Conservation (phyloP, 2,329 filamentous ascomycete genomes). For the Magnaporthiopsis rhizophila region DNA sequence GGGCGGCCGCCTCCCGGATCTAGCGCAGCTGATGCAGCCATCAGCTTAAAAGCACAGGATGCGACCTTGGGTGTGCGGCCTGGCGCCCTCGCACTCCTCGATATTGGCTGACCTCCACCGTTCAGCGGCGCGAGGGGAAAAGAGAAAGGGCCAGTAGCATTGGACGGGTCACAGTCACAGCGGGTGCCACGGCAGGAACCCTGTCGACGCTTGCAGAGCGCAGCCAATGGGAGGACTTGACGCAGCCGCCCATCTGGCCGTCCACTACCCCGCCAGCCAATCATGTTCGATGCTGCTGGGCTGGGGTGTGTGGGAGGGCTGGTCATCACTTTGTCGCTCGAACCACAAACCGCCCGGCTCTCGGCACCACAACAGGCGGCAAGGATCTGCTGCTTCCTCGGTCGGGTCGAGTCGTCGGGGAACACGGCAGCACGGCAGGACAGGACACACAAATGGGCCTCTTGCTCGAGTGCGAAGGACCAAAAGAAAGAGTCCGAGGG, state of each 20-base stretch:
- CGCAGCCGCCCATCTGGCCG: not conserved
- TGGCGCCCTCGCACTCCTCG: conserved; percentile 8
- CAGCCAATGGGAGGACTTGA: conserved; percentile 9
- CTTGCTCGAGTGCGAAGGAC: too few relatives aligned
- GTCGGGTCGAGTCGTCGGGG: not conserved
- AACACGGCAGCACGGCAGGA: too few relatives aligned
- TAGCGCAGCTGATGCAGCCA: too few relatives aligned
- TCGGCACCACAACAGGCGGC: not conserved
- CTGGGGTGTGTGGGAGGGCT: too few relatives aligned
- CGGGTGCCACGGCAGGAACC: conserved; percentile 10
- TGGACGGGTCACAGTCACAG: conserved; percentile 6
- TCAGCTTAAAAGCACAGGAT: not conserved
- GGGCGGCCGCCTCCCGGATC: too few relatives aligned
- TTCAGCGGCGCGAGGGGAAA: conserved; percentile 5
- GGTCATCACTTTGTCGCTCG: not conserved
- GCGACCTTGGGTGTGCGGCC: conserved; percentile 5
- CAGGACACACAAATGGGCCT: too few relatives aligned
- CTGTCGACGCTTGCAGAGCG: conserved; percentile 1
- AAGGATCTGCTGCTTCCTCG: not conserved
- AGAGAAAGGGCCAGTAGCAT: conserved; percentile 11
- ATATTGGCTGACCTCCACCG: conserved; percentile 12
- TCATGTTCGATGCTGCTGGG: not conserved
- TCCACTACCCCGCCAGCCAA: not conserved
- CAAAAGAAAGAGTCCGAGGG: too few relatives aligned
- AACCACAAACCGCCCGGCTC: not conserved